A percentile compares a stretch with the other conserved stretches of the same genome.
Conservation (phyloP, 139 green algal genomes). For the Chlamydomonas schloesseri region DNA sequence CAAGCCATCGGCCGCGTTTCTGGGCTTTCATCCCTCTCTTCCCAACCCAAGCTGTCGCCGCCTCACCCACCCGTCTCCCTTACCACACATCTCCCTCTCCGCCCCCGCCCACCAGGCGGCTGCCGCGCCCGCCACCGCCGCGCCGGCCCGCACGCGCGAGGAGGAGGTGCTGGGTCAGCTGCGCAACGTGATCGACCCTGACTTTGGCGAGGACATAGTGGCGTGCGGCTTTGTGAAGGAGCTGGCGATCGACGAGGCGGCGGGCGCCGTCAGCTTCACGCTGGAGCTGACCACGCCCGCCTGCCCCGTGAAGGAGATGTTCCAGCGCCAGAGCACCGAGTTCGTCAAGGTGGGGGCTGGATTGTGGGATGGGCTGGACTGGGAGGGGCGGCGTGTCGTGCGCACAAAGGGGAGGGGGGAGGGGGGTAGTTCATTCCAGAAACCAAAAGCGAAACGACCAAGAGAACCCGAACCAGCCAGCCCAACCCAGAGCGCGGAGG, state of each 20-base stretch:
- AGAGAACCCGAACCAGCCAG: no score
- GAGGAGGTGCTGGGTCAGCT: conserved; percentile 86
- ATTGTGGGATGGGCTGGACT: no score
- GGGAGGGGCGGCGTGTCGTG: no score
- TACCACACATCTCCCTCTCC: no score
- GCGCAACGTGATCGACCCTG: conserved; percentile 94
- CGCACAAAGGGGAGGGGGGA: not conserved
- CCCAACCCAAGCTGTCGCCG: no score
- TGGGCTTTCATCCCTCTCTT: no score
- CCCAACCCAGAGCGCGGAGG: no score
- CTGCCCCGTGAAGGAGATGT: conserved; percentile 98
- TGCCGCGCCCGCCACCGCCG: not conserved
- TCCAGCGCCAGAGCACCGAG: conserved; percentile 77
- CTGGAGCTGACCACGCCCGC: conserved; percentile 98
- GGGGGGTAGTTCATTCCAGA: no score
- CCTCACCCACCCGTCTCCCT: no score
- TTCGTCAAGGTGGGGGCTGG: conserved; percentile 62
- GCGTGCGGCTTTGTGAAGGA: conserved; percentile 97
- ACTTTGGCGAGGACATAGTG: conserved; percentile 98
- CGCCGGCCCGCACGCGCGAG: conserved; percentile 42
- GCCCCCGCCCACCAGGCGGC: not conserved
- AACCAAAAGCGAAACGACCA: no score
- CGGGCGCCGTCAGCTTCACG: conserved; percentile 79
- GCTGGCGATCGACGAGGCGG: conserved; percentile 66
- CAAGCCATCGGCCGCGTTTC: no score